Percentiles rank a stretch among this genome's conserved stretches.
These are phyloP conservation scores for Silene conica DNA, from an alignment of 148 eudicot genomes.

Conservation along the genomic window DNA sequence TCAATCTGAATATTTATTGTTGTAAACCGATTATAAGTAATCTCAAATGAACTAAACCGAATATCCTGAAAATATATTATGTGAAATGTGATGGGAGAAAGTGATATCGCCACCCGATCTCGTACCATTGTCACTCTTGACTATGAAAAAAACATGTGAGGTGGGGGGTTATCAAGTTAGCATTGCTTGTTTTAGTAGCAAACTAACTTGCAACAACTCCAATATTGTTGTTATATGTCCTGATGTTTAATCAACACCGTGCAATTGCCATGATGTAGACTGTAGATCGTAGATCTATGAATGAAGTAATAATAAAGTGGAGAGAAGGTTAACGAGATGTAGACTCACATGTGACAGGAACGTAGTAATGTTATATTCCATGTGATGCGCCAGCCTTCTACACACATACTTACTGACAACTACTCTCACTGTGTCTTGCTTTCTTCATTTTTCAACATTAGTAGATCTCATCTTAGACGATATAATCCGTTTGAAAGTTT, in stretches of 20 bases:
- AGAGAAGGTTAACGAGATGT: not conserved
- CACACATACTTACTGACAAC: not conserved
- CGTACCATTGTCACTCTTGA: too few species aligned
- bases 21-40: too few species aligned
- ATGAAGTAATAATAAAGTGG: not conserved
- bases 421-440: not conserved
- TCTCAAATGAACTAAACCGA: too few species aligned
- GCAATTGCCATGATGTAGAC: not conserved
- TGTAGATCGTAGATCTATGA: too few species aligned
- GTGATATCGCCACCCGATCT: too few species aligned
- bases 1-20: too few species aligned
- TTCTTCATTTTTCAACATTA: too few species aligned
- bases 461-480: too few species aligned
- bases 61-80: too few species aligned
- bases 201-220: not conserved
- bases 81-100: too few species aligned
- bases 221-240: not conserved
- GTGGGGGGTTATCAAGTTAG: not conserved
- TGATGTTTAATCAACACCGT: not conserved
- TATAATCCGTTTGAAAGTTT: too few species aligned
- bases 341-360: not conserved
- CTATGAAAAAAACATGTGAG: not conserved
- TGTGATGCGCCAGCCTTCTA: not conserved
- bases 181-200: constrained; percentile 13
- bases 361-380: not conserved